These are phyloP conservation scores for Boletus eberwhitei DNA, from an alignment of 768 basidiomycete species.

Conservation along the genomic window DNA sequence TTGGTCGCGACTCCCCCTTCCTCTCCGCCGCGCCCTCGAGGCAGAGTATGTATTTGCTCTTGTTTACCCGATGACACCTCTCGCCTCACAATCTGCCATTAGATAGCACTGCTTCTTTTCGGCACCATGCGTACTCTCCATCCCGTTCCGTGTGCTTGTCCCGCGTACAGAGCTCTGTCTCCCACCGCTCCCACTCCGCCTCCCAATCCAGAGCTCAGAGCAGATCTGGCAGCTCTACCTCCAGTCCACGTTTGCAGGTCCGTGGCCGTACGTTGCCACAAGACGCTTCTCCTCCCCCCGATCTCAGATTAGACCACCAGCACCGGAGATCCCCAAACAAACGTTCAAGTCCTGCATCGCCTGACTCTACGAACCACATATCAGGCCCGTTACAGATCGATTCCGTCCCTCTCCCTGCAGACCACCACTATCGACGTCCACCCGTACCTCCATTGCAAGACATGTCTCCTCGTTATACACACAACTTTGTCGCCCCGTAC, in stretches of 20 bases:
- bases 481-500: constrained; percentile 14
- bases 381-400: constrained; percentile 16
- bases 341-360: constrained; percentile 19
- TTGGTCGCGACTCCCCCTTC: constrained; percentile 23
- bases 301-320: constrained; percentile 24
- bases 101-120: constrained; percentile 31
- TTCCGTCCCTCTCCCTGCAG: constrained; percentile 3
- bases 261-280: constrained; percentile 41
- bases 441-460: constrained; percentile 20
- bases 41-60: constrained; percentile 36
- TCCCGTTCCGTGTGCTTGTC: constrained; percentile 32
- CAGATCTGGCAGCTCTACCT: constrained; percentile 44
- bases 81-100: constrained; percentile 7
- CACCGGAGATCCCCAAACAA: constrained; percentile 11
- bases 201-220: constrained; percentile 47
- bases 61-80: constrained; percentile 7
- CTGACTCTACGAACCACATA: constrained; percentile 14
- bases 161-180: constrained; percentile 36
- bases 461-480: constrained; percentile 21
- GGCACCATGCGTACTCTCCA: constrained; percentile 28
- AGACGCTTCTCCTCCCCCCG: constrained; percentile 31
- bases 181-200: constrained; percentile 32
- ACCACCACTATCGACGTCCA: constrained; percentile 18
- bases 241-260: constrained; percentile 43
- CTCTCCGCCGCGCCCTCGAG: constrained; percentile 31